Conservation (phyloP, 495 filamentous ascomycete species). For the Aspergillus taichungensis region DNA sequence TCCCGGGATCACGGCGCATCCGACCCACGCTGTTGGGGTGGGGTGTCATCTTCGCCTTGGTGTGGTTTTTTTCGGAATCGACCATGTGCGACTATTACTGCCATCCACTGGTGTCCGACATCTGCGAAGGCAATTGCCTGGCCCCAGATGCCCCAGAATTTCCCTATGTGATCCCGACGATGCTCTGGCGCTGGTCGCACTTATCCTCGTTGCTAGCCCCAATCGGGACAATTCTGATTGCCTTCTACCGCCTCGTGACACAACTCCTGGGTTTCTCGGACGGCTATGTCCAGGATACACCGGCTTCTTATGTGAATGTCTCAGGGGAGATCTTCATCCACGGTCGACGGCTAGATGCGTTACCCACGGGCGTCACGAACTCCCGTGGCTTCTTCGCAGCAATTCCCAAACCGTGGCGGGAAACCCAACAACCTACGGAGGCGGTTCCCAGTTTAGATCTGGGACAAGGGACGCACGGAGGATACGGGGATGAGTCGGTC, state of each 20-base stretch:
- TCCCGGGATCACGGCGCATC: conserved; percentile 30
- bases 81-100: conserved; percentile 54
- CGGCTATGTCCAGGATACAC: conserved; percentile 33
- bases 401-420: conserved; percentile 5
- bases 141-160: conserved; percentile 36
- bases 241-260: conserved; percentile 22
- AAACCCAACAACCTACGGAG: conserved; percentile 8
- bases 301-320: conserved; percentile 16
- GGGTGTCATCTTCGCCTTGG: conserved; percentile 32
- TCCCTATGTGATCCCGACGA: conserved; percentile 38
- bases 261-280: conserved; percentile 35
- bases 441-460: conserved; percentile 4
- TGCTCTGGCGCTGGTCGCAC: conserved; percentile 39
- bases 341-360: conserved; percentile 16
- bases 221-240: conserved; percentile 22
- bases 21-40: conserved; percentile 51
- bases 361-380: conserved; percentile 7
- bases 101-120: conserved; percentile 42
- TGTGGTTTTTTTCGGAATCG: conserved; percentile 53
- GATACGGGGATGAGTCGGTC: conserved; percentile 2
- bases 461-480: neutral
- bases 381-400: conserved; percentile 12
- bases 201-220: conserved; percentile 24
- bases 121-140: conserved; percentile 38
- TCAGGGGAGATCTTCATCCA: conserved; percentile 28